These are phyloP conservation scores for Agrostemma githago DNA, from an alignment of 148 eudicot species.

Conservation along the genomic window DNA sequence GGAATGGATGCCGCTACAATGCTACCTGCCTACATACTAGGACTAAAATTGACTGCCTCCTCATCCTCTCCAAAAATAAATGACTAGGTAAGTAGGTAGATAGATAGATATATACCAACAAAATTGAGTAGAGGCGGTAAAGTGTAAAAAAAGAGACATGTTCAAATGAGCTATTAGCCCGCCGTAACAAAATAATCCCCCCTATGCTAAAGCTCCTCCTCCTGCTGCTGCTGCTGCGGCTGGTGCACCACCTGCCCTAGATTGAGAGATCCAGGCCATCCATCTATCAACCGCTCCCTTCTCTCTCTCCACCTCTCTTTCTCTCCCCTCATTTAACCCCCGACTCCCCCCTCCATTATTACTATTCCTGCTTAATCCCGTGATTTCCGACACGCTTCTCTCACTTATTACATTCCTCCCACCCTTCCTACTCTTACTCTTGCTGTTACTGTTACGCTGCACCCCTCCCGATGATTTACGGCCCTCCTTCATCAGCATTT, in stretches of 20 bases:
- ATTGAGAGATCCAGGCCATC: constrained; percentile 71
- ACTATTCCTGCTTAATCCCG: constrained; percentile 55
- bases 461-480: too few relatives aligned
- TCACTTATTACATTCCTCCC: constrained; percentile 48
- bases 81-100: too few relatives aligned
- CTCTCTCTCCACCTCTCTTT: constrained; percentile 7
- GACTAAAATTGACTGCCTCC: too few relatives aligned
- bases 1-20: too few relatives aligned
- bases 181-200: too few relatives aligned
- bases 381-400: constrained; percentile 91
- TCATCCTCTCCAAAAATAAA: too few relatives aligned
- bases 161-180: too few relatives aligned
- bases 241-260: constrained; percentile 31
- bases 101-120: not conserved
- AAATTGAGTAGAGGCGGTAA: not conserved
- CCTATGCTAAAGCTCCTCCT: not conserved
- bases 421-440: constrained; percentile 24
- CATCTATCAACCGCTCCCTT: constrained; percentile 47
- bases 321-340: constrained; percentile 18
- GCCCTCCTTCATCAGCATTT: constrained; percentile 53
- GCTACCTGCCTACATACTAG: too few relatives aligned
- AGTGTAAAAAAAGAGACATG: too few relatives aligned
- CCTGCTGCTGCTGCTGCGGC: constrained; percentile 3
- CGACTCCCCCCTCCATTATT: too few relatives aligned
- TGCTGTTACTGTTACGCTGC: too few relatives aligned